These are phyloP conservation scores for Diplogelasinospora grovesii DNA, from an alignment of 495 filamentous ascomycete species.

Conservation along the genomic window DNA sequence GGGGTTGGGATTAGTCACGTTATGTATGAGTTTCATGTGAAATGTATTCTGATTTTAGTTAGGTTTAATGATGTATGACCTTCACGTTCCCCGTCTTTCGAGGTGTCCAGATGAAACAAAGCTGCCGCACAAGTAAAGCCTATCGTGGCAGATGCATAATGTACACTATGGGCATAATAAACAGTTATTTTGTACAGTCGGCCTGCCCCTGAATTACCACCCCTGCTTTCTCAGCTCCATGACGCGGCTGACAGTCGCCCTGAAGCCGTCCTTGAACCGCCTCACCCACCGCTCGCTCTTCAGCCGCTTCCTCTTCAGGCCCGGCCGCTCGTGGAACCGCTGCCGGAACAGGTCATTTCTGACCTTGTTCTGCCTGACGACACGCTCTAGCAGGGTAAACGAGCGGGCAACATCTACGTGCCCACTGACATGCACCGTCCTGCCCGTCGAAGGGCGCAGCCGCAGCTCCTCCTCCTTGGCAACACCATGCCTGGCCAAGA, in stretches of 20 bases:
- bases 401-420: conserved; percentile 48
- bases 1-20: conserved; percentile 15
- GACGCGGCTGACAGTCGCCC: conserved; percentile 50
- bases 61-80: too few species aligned
- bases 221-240: conserved; percentile 63
- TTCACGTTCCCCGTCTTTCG: too few species aligned
- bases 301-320: conserved; percentile 64
- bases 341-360: conserved; percentile 43
- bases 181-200: not conserved
- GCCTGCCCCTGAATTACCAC: conserved; percentile 48
- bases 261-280: conserved; percentile 61
- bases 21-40: conserved; percentile 5
- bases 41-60: too few species aligned
- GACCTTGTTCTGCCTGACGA: conserved; percentile 46
- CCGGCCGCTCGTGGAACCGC: conserved; percentile 63
- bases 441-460: conserved; percentile 49
- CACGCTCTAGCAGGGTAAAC: conserved; percentile 43
- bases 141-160: too few species aligned
- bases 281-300: conserved; percentile 57
- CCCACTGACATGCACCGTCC: conserved; percentile 46
- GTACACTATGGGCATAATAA: not conserved
- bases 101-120: too few species aligned
- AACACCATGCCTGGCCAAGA: conserved; percentile 7
- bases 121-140: too few species aligned
- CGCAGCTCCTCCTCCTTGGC: conserved; percentile 26